Conservation (phyloP, 768 basidiomycete species). For the Boletus pseudo-olivaceus region DNA sequence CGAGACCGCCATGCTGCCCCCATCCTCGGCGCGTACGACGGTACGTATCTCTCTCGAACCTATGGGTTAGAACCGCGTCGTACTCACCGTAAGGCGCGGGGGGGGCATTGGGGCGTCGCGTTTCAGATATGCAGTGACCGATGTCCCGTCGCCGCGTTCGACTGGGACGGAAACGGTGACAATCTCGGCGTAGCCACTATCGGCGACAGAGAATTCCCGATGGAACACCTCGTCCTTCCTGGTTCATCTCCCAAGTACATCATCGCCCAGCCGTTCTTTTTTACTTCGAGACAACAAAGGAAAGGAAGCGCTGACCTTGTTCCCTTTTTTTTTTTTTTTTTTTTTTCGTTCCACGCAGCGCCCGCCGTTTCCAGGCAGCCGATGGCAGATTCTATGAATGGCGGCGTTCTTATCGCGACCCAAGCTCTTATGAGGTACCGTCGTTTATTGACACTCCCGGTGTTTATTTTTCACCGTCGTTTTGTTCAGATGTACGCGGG, state of each 20-base stretch:
- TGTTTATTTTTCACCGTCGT: constrained; percentile 3
- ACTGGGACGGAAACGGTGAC: constrained; percentile 35
- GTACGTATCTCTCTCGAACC: constrained; percentile 10
- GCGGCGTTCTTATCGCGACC: constrained; percentile 48
- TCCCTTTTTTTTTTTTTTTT: neutral
- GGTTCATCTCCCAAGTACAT: constrained; percentile 50
- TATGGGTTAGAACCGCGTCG: neutral
- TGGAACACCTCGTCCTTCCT: constrained; percentile 58
- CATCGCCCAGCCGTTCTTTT: neutral
- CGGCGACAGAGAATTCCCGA: constrained; percentile 51
- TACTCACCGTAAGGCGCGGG: neutral
- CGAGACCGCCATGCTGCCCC: constrained; percentile 43
- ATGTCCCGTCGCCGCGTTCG: constrained; percentile 52
- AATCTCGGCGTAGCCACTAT: constrained; percentile 47
- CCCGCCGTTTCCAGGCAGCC: constrained; percentile 54
- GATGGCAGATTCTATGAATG: constrained; percentile 65
- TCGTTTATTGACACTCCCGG: neutral
- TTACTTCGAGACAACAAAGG: neutral
- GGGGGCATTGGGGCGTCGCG: no score
- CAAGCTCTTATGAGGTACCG: constrained; percentile 61
- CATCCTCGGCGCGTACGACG: constrained; percentile 26
- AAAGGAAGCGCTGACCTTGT: constrained; percentile 1
- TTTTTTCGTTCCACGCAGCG: constrained; percentile 36
- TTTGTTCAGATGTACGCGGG: constrained; percentile 44
- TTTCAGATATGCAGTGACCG: constrained; percentile 39